These are phyloP conservation scores for Camelina hispida DNA, from an alignment of 345 rosid species.

Conservation along the genomic window DNA sequence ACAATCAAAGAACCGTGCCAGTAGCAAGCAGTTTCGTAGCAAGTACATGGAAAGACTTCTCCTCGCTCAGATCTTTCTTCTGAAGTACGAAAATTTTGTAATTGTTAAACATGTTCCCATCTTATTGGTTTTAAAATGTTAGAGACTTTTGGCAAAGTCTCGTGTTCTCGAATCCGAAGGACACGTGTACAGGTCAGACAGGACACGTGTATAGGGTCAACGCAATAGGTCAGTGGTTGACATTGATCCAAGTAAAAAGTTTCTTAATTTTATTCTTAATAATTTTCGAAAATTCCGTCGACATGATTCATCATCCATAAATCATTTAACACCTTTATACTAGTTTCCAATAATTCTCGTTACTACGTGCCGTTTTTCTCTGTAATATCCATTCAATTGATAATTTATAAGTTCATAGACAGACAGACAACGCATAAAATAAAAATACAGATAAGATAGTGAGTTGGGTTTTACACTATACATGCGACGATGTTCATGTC, in stretches of 20 bases:
- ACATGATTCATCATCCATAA: slow-evolving; percentile 4
- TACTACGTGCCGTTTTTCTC: slow-evolving; percentile 6
- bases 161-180: slow-evolving; percentile 1
- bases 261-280: not conserved
- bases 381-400: not conserved
- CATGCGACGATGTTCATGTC: not conserved
- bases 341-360: slow-evolving; percentile 27
- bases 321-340: not conserved
- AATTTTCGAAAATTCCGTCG: not conserved
- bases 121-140: slow-evolving; percentile 7
- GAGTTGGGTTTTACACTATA: slow-evolving; percentile 17
- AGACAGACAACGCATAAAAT: not conserved
- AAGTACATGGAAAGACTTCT: slow-evolving; percentile 12
- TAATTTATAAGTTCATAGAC: slow-evolving; percentile 1
- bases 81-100: slow-evolving; percentile 1
- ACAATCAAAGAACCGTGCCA: not conserved
- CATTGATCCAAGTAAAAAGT: slow-evolving; percentile 21
- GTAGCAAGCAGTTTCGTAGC: slow-evolving; percentile 1
- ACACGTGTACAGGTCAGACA: slow-evolving; percentile 31
- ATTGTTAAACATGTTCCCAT: slow-evolving; percentile 11
- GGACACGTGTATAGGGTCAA: slow-evolving; percentile 28
- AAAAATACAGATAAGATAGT: not conserved
- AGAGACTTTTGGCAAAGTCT: not conserved
- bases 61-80: slow-evolving; percentile 17
- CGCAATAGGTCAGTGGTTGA: slow-evolving; percentile 23